A percentile compares a stretch with the other conserved stretches of the same genome.
Evolutionary conservation across 1,284 basidiomycete species (phyloP).

Genomic region (Chondrostereum purpureum): DNA sequence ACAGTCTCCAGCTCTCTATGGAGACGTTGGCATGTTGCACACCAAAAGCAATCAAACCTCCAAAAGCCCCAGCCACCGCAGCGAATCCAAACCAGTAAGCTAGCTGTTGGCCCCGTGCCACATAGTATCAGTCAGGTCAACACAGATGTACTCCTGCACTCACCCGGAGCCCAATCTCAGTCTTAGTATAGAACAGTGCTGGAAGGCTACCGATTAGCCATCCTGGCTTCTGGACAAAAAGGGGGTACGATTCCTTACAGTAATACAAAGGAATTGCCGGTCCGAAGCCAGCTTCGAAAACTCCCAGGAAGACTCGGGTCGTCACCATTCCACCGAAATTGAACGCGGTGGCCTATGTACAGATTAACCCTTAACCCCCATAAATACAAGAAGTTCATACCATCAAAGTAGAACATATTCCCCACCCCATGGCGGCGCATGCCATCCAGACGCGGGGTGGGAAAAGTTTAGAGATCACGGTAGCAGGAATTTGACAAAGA

Average conservation of each 20-base stretch:
- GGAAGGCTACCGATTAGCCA: constrained; percentile 2
- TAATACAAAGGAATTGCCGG: constrained; percentile 71
- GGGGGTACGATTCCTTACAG: constrained; percentile 43
- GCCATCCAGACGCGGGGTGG: constrained; percentile 64
- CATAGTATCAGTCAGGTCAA: neutral
- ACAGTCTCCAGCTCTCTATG: constrained; percentile 55
- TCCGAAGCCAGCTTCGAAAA: constrained; percentile 71
- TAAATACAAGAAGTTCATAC: constrained; percentile 25
- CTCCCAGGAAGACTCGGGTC: constrained; percentile 55
- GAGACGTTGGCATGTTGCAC: constrained; percentile 49
- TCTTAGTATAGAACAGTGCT: constrained; percentile 74
- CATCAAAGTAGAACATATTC: constrained; percentile 63
- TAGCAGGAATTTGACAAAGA: constrained; percentile 63
- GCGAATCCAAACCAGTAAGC: constrained; percentile 78
- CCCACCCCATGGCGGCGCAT: constrained; percentile 63
- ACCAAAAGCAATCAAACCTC: constrained; percentile 69
- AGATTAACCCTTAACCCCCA: neutral
- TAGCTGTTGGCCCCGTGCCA: constrained; percentile 26
- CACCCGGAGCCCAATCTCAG: constrained; percentile 61
- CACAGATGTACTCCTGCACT: constrained; percentile 8
- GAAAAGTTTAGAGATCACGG: constrained; percentile 58
- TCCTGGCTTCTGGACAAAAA: neutral
- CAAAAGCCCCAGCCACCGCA: constrained; percentile 73
- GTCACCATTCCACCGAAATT: constrained; percentile 51
- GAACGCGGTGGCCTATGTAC: constrained; percentile 46